phyloP scores from a whole-genome alignment of 2,329 filamentous ascomycete species.

The Aspergillus neoniger region DNA sequence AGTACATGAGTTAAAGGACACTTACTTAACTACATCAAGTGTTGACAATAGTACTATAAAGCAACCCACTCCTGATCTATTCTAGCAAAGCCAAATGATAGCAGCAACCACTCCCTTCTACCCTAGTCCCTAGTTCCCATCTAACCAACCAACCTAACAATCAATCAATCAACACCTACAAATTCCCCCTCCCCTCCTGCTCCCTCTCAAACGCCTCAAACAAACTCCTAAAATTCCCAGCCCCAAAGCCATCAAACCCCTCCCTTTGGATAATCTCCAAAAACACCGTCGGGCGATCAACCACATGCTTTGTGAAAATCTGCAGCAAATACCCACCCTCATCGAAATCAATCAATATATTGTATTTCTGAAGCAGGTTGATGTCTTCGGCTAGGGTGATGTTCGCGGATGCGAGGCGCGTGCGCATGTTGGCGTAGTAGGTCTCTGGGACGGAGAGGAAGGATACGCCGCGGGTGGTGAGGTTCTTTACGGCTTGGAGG shows the following conservation, averaged over 20 bases:
- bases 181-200: conserved; percentile 1
- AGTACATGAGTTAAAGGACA: too few species aligned
- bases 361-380: conserved; percentile 69
- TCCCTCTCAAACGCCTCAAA: conserved; percentile 76
- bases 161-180: background rate
- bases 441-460: conserved; percentile 80
- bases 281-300: conserved; percentile 90
- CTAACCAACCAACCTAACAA: too few species aligned
- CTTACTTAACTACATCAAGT: too few species aligned
- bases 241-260: conserved; percentile 84
- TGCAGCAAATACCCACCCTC: conserved; percentile 78
- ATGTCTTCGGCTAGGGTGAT: conserved; percentile 71
- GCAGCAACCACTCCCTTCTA: too few species aligned
- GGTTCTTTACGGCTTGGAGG: conserved; percentile 67
- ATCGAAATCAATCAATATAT: conserved; percentile 90
- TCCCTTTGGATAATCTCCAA: conserved; percentile 90
- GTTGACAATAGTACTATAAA: too few species aligned
- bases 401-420: conserved; percentile 63
- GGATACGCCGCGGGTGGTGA: conserved; percentile 77
- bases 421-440: conserved; percentile 75
- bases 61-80: too few species aligned
- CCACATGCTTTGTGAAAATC: conserved; percentile 76
- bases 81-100: too few species aligned
- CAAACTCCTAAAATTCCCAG: conserved; percentile 87
- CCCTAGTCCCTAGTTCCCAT: too few species aligned